Evolutionary conservation across 192 early-diverging fungal species (phyloP).

Genomic region (Rhizophagus sp.): DNA sequence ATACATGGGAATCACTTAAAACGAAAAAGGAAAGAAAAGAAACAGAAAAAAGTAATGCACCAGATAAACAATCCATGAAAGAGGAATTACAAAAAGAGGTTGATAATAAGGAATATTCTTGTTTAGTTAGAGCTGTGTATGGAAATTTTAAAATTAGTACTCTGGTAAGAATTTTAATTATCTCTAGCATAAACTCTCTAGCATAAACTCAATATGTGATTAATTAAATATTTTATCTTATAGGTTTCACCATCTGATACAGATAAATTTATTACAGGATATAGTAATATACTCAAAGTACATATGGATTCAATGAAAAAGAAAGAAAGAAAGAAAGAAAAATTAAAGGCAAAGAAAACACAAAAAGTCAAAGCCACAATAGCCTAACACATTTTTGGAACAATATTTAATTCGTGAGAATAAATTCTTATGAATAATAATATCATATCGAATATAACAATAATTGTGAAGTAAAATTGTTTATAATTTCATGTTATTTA

Average conservation of each 20-base stretch:
- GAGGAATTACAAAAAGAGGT: constrained; percentile 1
- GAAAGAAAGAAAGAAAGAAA: constrained; percentile 50
- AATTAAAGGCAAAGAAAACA: constrained; percentile 32
- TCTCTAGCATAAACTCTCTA: background rate
- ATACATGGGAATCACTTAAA: constrained; percentile 11
- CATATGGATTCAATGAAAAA: constrained; percentile 54
- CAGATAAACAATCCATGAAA: constrained; percentile 9
- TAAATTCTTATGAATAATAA: no score
- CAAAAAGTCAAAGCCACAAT: constrained; percentile 20
- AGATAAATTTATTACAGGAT: constrained; percentile 42
- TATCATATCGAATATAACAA: no score
- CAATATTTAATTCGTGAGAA: no score
- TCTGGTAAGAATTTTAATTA: constrained; percentile 32
- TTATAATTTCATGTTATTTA: no score
- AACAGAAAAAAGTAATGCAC: constrained; percentile 25
- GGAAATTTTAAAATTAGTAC: constrained; percentile 46
- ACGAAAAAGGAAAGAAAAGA: background rate
- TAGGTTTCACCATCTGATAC: constrained; percentile 40
- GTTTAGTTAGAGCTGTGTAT: constrained; percentile 39
- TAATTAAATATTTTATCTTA: background rate
- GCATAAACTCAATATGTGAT: background rate
- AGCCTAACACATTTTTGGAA: background rate
- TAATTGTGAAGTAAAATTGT: no score
- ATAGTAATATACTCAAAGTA: constrained; percentile 42
- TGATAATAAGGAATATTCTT: constrained; percentile 41